Evolutionary conservation across 306 rosid species (phyloP).

Genomic region (Senna siamea): DNA sequence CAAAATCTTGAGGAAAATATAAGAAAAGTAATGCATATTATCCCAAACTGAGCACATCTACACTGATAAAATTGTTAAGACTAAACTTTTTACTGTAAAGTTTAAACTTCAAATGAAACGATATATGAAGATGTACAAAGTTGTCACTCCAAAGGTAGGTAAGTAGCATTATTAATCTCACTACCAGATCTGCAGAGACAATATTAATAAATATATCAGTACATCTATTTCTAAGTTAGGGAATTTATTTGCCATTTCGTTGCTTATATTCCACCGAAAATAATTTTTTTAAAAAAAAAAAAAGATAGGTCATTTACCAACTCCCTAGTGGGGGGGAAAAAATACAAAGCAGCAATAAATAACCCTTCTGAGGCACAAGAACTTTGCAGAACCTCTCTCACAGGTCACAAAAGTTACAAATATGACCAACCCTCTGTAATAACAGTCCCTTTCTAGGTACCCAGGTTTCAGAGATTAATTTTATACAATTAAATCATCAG

Average conservation of each 20-base stretch:
- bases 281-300: background rate
- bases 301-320: constrained; percentile 27
- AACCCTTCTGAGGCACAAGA: constrained; percentile 32
- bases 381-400: constrained; percentile 45
- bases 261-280: constrained; percentile 26
- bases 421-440: constrained; percentile 36
- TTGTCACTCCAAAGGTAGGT: background rate
- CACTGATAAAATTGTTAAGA: background rate
- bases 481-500: constrained; percentile 33
- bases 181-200: constrained; percentile 8
- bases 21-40: background rate
- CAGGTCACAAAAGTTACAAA: constrained; percentile 46
- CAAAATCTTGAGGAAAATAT: constrained; percentile 14
- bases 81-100: background rate
- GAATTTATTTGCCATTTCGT: constrained; percentile 19
- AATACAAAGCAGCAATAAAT: constrained; percentile 39
- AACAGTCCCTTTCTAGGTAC: constrained; percentile 31
- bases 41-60: background rate
- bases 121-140: background rate
- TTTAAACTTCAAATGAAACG: background rate
- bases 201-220: constrained; percentile 11
- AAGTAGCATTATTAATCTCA: background rate
- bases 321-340: constrained; percentile 1
- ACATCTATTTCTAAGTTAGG: background rate
- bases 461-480: constrained; percentile 32